These are phyloP conservation scores for Fraxinus latifolia DNA, from an alignment of 305 asterid genomes.

Conservation along the genomic window DNA sequence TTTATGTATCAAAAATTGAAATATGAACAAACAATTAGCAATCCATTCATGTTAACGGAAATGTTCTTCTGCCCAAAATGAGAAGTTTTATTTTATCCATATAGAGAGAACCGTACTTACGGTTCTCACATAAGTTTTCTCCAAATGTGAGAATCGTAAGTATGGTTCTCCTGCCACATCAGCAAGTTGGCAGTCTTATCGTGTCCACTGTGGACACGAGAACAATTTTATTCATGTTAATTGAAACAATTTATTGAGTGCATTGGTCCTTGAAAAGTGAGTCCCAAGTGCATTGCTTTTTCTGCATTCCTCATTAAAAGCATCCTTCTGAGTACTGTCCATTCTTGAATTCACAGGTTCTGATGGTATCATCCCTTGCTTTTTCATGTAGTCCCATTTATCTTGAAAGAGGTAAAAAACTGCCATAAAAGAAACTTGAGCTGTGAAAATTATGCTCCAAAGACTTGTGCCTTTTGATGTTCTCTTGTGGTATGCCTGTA, in stretches of 20 bases:
- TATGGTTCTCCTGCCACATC: too few species aligned
- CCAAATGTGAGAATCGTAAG: too few species aligned
- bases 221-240: neutral
- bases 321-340: conserved; percentile 29
- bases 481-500: conserved; percentile 53
- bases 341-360: conserved; percentile 18
- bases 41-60: conserved; percentile 10
- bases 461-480: conserved; percentile 50
- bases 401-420: conserved; percentile 71
- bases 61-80: neutral
- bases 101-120: too few species aligned
- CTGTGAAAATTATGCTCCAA: conserved; percentile 64
- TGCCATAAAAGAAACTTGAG: conserved; percentile 66
- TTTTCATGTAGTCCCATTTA: conserved; percentile 65
- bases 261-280: conserved; percentile 57
- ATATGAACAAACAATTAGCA: neutral
- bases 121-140: too few species aligned
- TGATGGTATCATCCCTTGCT: conserved; percentile 39
- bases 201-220: too few species aligned
- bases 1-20: neutral
- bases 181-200: too few species aligned
- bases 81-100: too few species aligned
- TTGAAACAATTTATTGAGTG: conserved; percentile 51
- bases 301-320: conserved; percentile 36
- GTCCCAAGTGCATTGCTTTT: conserved; percentile 72